phyloP scores from a whole-genome alignment of 257 asterid species.

The Hygrophila difformis region DNA sequence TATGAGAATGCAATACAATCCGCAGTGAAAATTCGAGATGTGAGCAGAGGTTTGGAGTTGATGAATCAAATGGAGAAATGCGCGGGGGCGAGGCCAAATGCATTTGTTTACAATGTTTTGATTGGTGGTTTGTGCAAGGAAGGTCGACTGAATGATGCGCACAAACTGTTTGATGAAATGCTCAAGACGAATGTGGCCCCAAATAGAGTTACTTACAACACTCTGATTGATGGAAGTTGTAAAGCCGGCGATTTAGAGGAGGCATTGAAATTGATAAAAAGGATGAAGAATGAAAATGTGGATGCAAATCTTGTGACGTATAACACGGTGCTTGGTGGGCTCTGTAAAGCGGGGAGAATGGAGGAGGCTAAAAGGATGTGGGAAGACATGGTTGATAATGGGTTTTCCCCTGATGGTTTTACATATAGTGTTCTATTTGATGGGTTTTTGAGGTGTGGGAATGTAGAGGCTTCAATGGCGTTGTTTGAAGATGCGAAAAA shows the following conservation, averaged over 20 bases:
- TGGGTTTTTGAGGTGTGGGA: conserved; percentile 44
- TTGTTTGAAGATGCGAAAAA: conserved; percentile 39
- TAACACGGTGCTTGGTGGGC: conserved; percentile 60
- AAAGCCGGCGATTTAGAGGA: conserved; percentile 49
- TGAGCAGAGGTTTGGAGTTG: conserved; percentile 40
- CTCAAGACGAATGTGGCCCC: conserved; percentile 34
- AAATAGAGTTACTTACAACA: conserved; percentile 54
- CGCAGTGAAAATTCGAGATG: conserved; percentile 54
- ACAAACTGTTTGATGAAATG: conserved; percentile 74
- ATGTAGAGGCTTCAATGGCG: conserved; percentile 46
- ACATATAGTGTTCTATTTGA: conserved; percentile 62
- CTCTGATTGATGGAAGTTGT: conserved; percentile 70
- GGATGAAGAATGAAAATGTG: conserved; percentile 44
- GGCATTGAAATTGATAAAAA: conserved; percentile 45
- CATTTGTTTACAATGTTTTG: conserved; percentile 72
- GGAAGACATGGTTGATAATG: conserved; percentile 52
- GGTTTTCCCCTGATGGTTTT: conserved; percentile 59
- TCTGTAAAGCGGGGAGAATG: conserved; percentile 64
- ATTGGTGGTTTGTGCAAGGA: conserved; percentile 73
- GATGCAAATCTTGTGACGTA: conserved; percentile 56
- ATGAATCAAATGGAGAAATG: conserved; percentile 35
- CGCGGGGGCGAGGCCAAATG: conserved; percentile 29
- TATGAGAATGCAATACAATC: conserved; percentile 73
- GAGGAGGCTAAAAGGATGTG: conserved; percentile 40
- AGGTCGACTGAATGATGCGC: conserved; percentile 55